These are phyloP conservation scores for Pezicula carpinea DNA, from an alignment of 2,329 filamentous ascomycete species.

Conservation along the genomic window DNA sequence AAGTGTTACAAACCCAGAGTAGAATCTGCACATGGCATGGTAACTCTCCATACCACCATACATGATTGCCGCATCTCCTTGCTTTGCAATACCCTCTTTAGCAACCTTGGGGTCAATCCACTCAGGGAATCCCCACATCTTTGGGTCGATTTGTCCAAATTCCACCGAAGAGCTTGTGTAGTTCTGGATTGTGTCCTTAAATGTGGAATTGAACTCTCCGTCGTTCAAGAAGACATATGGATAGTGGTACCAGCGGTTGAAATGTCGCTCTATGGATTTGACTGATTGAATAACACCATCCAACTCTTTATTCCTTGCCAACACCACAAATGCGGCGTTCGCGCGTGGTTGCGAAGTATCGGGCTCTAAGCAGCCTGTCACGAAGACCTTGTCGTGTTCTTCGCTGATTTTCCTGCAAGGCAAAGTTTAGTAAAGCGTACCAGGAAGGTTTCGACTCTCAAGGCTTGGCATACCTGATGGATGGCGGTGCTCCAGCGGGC, in stretches of 20 bases:
- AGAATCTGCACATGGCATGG: slow-evolving; percentile 98
- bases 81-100: slow-evolving; percentile 92
- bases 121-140: slow-evolving; percentile 95
- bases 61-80: slow-evolving; percentile 97
- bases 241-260: slow-evolving; percentile 98
- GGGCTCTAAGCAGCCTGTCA: slow-evolving; percentile 79
- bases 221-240: slow-evolving; percentile 98
- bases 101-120: slow-evolving; percentile 94
- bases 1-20: slow-evolving; percentile 70
- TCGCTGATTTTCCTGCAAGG: slow-evolving; percentile 83
- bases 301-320: slow-evolving; percentile 93
- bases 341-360: slow-evolving; percentile 75
- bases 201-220: slow-evolving; percentile 90
- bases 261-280: slow-evolving; percentile 96
- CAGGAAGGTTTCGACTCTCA: not conserved
- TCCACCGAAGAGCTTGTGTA: slow-evolving; percentile 86
- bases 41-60: slow-evolving; percentile 99
- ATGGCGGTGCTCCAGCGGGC: slow-evolving; percentile 81
- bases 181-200: slow-evolving; percentile 82
- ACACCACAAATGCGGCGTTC: slow-evolving; percentile 92
- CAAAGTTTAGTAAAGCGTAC: not conserved
- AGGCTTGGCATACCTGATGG: slow-evolving; percentile 66
- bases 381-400: slow-evolving; percentile 94
- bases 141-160: slow-evolving; percentile 86
- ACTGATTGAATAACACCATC: slow-evolving; percentile 94